Conservation (phyloP, 2,329 filamentous ascomycete genomes). For the Helotiales sp. region DNA sequence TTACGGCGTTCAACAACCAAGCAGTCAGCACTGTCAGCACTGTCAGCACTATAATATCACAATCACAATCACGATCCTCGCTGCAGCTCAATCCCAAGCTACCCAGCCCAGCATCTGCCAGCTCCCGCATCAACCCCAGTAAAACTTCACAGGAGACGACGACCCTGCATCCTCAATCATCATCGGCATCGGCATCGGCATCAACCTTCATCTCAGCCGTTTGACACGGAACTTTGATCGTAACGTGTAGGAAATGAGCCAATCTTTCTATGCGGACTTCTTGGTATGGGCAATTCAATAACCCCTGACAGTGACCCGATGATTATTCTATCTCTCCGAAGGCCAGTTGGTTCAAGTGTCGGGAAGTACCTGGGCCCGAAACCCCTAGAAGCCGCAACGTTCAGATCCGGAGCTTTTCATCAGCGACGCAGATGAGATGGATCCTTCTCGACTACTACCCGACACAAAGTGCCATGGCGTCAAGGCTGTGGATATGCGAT, state of each 20-base stretch:
- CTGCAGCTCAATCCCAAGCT: not conserved
- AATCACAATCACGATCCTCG: not conserved
- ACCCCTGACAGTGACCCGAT: not conserved
- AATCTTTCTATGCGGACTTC: not conserved
- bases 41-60: not conserved
- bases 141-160: not conserved
- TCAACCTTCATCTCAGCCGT: not conserved
- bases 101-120: constrained; percentile 2
- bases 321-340: not conserved
- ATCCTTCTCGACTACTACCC: too few species aligned
- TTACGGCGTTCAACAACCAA: not conserved
- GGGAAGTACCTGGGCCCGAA: not conserved
- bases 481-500: not conserved
- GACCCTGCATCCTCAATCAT: not conserved
- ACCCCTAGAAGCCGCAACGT: not conserved
- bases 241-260: not conserved
- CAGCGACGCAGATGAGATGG: not conserved
- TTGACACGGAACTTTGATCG: not conserved
- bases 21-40: not conserved
- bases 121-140: not conserved
- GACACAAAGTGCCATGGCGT: not conserved
- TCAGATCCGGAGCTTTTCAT: not conserved
- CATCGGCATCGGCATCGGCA: not conserved
- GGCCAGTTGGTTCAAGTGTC: not conserved
- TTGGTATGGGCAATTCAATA: not conserved